Evolutionary conservation across 345 rosid genomes (phyloP).

Genomic region (Pelargonium nanum): DNA sequence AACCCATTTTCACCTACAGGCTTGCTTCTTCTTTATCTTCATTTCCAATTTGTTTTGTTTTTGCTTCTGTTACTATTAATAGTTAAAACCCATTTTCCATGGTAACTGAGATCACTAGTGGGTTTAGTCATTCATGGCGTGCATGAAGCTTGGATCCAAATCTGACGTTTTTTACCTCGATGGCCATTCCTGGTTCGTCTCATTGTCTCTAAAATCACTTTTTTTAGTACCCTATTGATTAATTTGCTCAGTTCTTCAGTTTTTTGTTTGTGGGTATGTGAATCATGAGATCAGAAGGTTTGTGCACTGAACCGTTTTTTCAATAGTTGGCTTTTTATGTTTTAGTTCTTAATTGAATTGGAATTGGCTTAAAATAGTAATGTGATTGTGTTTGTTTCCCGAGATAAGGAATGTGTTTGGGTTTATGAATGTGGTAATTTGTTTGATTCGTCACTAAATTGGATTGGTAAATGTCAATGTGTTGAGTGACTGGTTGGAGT

Average conservation of each 20-base stretch:
- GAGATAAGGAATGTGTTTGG: neutral
- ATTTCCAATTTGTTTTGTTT: constrained; percentile 5
- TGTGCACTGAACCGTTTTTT: no score
- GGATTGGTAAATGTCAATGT: neutral
- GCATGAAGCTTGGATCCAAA: constrained; percentile 89
- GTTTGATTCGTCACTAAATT: neutral
- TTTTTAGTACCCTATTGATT: neutral
- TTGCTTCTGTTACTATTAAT: constrained; percentile 2
- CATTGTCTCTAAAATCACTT: constrained; percentile 5
- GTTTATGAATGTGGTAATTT: neutral
- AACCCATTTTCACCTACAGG: constrained; percentile 3
- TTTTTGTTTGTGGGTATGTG: neutral
- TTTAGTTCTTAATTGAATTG: neutral
- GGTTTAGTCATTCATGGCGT: constrained; percentile 39
- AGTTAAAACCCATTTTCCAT: neutral
- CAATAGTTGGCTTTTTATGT: no score
- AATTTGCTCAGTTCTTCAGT: constrained; percentile 2
- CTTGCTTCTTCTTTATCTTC: no score
- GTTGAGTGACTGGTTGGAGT: no score
- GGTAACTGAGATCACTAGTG: constrained; percentile 10
- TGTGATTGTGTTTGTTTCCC: neutral
- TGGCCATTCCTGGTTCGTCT: constrained; percentile 52
- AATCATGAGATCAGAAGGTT: neutral
- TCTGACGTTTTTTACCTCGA: constrained; percentile 65
- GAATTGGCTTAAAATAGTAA: neutral